phyloP scores from a whole-genome alignment of 169 alveolate genomes.

The Amoebophrya sp. region DNA sequence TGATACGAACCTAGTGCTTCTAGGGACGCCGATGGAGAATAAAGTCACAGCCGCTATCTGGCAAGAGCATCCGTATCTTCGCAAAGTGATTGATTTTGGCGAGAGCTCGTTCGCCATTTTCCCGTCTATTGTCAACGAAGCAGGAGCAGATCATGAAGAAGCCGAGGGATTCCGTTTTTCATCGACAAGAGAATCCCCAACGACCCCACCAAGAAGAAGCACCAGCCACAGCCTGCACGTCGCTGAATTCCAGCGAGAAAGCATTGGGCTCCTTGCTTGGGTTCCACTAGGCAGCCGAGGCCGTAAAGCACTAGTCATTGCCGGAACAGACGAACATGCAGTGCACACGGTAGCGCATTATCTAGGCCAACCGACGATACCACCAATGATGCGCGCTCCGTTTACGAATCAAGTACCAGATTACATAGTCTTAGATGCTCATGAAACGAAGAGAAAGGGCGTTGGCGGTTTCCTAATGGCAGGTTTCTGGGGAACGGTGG shows the following conservation, averaged over 20 bases:
- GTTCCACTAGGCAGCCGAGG: no score
- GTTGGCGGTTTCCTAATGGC: neutral
- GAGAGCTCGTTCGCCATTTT: no score
- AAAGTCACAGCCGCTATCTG: neutral
- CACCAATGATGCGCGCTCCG: slow-evolving; percentile 16
- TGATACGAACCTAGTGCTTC: neutral
- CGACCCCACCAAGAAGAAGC: neutral
- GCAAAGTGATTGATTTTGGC: no score
- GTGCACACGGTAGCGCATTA: neutral
- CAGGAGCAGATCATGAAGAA: neutral
- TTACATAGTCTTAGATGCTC: neutral
- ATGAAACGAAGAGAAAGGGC: neutral
- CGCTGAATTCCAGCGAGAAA: no score
- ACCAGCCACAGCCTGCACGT: no score
- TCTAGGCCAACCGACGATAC: neutral
- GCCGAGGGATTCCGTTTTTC: neutral
- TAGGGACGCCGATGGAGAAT: neutral
- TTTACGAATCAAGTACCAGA: neutral
- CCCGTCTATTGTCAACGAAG: no score
- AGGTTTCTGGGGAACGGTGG: neutral
- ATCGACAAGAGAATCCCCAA: neutral
- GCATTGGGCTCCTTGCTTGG: no score
- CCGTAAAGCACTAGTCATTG: neutral
- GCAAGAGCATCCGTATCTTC: neutral
- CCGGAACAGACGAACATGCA: neutral